Evolutionary conservation across 2,329 filamentous ascomycete genomes (phyloP).

Genomic region (Ceratocystis papillata): DNA sequence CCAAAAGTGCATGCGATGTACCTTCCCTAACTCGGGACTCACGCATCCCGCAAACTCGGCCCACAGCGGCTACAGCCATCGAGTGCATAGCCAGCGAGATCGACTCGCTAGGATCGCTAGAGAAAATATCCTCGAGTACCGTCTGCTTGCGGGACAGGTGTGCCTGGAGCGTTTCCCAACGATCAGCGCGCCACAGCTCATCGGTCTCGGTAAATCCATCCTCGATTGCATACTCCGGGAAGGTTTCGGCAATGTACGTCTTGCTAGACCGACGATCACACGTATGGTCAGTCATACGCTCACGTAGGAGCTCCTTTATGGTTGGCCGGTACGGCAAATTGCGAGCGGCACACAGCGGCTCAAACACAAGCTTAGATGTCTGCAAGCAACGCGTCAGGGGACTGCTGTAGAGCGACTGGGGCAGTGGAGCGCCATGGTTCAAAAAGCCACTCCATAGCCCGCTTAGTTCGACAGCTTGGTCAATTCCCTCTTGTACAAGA

Average conservation of each 20-base stretch:
- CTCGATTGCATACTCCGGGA: conserved; percentile 44
- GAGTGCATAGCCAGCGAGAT: conserved; percentile 44
- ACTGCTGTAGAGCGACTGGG: conserved; percentile 45
- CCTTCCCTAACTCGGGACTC: conserved; percentile 41
- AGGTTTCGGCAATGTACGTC: conserved; percentile 40
- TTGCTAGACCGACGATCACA: conserved; percentile 46
- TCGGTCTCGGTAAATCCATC: conserved; percentile 46
- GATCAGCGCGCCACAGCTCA: conserved; percentile 39
- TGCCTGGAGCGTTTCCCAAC: conserved; percentile 40
- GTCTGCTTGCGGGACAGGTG: conserved; percentile 36
- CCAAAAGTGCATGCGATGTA: conserved; percentile 45
- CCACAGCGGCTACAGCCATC: conserved; percentile 37
- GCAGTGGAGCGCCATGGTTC: conserved; percentile 39
- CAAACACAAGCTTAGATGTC: conserved; percentile 44
- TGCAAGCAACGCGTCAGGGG: conserved; percentile 49
- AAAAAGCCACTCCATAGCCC: conserved; percentile 42
- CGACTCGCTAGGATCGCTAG: conserved; percentile 31
- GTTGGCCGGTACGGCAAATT: conserved; percentile 39
- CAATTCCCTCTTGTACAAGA: conserved; percentile 42
- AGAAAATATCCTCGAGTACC: conserved; percentile 40
- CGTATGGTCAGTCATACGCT: conserved; percentile 50
- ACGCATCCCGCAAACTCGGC: conserved; percentile 35
- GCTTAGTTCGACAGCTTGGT: conserved; percentile 43
- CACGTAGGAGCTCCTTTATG: conserved; percentile 49
- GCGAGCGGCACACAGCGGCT: conserved; percentile 32